These are phyloP conservation scores for Geoglossum glabrum DNA, from an alignment of 495 filamentous ascomycete species.

Conservation along the genomic window DNA sequence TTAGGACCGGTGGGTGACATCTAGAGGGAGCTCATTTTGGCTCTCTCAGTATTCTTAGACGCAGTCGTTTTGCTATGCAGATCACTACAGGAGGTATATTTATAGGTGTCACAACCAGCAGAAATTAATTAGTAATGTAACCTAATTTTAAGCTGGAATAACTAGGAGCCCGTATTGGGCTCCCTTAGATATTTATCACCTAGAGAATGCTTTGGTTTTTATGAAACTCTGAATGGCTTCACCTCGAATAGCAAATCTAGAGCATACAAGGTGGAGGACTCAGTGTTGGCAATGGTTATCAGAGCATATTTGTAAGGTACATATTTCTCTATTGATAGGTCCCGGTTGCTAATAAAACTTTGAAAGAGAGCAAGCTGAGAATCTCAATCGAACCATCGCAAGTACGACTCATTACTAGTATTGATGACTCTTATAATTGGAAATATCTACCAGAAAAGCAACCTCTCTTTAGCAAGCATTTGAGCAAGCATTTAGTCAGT, in stretches of 20 bases:
- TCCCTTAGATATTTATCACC: background rate
- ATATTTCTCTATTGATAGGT: background rate
- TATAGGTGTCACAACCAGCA: too few relatives aligned
- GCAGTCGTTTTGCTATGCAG: too few relatives aligned
- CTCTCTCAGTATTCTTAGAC: too few relatives aligned
- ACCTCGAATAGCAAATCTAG: conserved; percentile 1
- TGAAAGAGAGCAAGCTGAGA: conserved; percentile 2
- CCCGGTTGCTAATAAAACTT: background rate
- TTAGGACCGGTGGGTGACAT: too few relatives aligned
- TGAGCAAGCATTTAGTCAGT: conserved; percentile 3
- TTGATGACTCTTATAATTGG: conserved; percentile 2
- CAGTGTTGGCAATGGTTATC: background rate
- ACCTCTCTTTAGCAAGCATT: conserved; percentile 3
- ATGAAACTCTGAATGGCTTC: background rate
- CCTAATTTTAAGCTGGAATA: background rate
- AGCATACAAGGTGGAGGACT: background rate
- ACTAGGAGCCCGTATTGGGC: background rate
- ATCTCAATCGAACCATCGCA: conserved; percentile 2
- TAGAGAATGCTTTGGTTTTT: background rate
- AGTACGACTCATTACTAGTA: conserved; percentile 2
- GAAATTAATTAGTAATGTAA: background rate
- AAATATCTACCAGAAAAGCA: background rate
- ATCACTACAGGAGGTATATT: too few relatives aligned
- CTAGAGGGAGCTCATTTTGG: too few relatives aligned
- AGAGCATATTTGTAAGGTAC: conserved; percentile 5